A percentile compares a stretch with the other conserved stretches of the same genome.
phyloP scores from a whole-genome alignment of 805 yeast genomes.

The Wickerhamomyces subpelliculosus region DNA sequence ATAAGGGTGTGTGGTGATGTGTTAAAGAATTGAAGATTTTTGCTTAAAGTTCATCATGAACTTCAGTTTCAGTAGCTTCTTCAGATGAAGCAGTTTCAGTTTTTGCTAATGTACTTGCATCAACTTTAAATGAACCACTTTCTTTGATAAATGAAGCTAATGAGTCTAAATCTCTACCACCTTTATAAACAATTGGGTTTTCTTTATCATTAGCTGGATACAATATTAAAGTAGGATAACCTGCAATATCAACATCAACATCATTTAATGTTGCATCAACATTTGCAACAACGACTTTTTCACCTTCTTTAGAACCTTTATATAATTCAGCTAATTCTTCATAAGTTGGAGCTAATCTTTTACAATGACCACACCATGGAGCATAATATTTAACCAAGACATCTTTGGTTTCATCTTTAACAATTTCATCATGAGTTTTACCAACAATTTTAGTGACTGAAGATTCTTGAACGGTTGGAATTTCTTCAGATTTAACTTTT shows the following conservation, averaged over 20 bases:
- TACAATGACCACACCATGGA: slow-evolving; percentile 98
- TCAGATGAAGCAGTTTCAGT: slow-evolving; percentile 1
- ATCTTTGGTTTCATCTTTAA: slow-evolving; percentile 52
- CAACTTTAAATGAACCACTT: slow-evolving; percentile 57
- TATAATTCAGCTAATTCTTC: slow-evolving; percentile 78
- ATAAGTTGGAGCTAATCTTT: slow-evolving; percentile 80
- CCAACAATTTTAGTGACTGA: slow-evolving; percentile 77
- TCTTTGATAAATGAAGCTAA: slow-evolving; percentile 66
- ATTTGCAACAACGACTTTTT: slow-evolving; percentile 70
- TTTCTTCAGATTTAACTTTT: slow-evolving; percentile 74
- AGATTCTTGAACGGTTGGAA: slow-evolving; percentile 77
- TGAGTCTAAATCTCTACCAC: slow-evolving; percentile 67
- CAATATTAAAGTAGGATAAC: slow-evolving; percentile 88
- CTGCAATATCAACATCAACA: slow-evolving; percentile 72
- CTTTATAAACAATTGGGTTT: slow-evolving; percentile 58
- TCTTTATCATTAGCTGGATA: slow-evolving; percentile 82
- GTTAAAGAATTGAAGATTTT: too few relatives aligned
- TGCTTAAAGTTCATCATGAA: slow-evolving; percentile 14
- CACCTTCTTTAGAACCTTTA: slow-evolving; percentile 40
- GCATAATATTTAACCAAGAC: slow-evolving; percentile 89
- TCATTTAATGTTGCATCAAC: slow-evolving; percentile 89
- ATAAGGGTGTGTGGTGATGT: too few relatives aligned
- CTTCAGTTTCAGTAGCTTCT: neutral
- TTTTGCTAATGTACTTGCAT: slow-evolving; percentile 35
- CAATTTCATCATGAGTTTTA: slow-evolving; percentile 66